Base-by-base conservation (phyloP, 495 filamentous ascomycete species). In the Penicillium nucicola region DNA sequence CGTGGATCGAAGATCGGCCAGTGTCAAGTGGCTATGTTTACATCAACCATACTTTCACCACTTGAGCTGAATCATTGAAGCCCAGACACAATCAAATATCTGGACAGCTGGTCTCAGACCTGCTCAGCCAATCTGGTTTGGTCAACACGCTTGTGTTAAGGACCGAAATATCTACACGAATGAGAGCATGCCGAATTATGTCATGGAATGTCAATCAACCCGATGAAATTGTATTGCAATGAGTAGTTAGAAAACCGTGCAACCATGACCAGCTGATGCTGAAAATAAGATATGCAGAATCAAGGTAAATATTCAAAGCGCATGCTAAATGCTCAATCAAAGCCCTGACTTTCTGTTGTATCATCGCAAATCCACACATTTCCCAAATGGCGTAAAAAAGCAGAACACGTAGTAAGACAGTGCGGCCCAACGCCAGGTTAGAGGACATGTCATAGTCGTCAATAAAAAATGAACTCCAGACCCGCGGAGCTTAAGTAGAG, bases 321-420 rank as follows among this genome's bases (percentile, higher is more conserved):
- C 65, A 71, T 75, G 69, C 71, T 72, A 66, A 71, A 70, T 70
- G 68, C 69, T 71, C 53, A 62, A 66, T 71, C 57, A 61, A 65
- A 64, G 46, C 54, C 52, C 50, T 40, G 53, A 53, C 50, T 59
- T 34, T 60, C 50, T 51, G 51, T 61, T 52, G 48, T 64, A 63
- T 64, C 55, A 60, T 61, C 48, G 52, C 59, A 50, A 25, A 48
- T 45, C 59, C 51, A 30, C 41, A 44, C 52, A 55, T 53, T 53
- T 54, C 36, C 37, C n/a, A 42, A 50, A 51, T 55, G 51, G 47
- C 49, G 38, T 48, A 56, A 55, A 45, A 60, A 57, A 50, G 49
- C 52, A 59, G 30, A 47, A 60, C 32, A 56, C 25, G 53, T 48
- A 33, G 37, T 32, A 59, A 60, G 48, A 60, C 51, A 61, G 43